Conservation (phyloP, 1,139 yeast species). For the Kluyveromyces marxianus region DNA sequence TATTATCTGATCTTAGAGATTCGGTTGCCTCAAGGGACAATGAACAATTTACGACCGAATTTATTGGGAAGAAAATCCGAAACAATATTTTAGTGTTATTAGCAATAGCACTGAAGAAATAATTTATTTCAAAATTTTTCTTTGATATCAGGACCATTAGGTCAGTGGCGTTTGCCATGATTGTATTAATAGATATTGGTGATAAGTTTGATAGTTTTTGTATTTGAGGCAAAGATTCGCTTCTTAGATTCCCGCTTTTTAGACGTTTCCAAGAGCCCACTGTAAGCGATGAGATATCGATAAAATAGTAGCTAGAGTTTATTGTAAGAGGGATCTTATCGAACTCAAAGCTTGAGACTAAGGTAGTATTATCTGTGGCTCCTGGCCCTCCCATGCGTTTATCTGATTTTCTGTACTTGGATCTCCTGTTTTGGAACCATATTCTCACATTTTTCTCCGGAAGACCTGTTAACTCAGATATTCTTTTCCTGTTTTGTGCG, state of each 20-base stretch:
- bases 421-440: slow-evolving; percentile 92
- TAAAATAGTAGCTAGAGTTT: slow-evolving; percentile 59
- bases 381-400: slow-evolving; percentile 8
- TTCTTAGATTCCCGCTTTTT: slow-evolving; percentile 49
- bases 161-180: slow-evolving; percentile 59
- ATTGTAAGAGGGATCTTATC: slow-evolving; percentile 45
- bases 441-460: slow-evolving; percentile 87
- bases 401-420: slow-evolving; percentile 55
- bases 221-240: slow-evolving; percentile 32
- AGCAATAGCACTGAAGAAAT: slow-evolving; percentile 63
- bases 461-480: slow-evolving; percentile 74
- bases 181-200: slow-evolving; percentile 53
- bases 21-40: slow-evolving; percentile 30
- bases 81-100: slow-evolving; percentile 60
- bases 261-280: slow-evolving; percentile 79
- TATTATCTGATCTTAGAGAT: slow-evolving; percentile 11
- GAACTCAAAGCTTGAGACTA: slow-evolving; percentile 18
- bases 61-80: slow-evolving; percentile 58
- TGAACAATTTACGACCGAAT: slow-evolving; percentile 33
- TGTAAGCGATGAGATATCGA: slow-evolving; percentile 58
- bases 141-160: slow-evolving; percentile 58
- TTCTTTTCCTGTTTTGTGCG: slow-evolving; percentile 58
- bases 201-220: slow-evolving; percentile 51
- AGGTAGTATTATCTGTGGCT: slow-evolving; percentile 8
- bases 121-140: slow-evolving; percentile 63